Evolutionary conservation across 2,329 filamentous ascomycete species (phyloP).

Genomic region (Diaporthe eres): DNA sequence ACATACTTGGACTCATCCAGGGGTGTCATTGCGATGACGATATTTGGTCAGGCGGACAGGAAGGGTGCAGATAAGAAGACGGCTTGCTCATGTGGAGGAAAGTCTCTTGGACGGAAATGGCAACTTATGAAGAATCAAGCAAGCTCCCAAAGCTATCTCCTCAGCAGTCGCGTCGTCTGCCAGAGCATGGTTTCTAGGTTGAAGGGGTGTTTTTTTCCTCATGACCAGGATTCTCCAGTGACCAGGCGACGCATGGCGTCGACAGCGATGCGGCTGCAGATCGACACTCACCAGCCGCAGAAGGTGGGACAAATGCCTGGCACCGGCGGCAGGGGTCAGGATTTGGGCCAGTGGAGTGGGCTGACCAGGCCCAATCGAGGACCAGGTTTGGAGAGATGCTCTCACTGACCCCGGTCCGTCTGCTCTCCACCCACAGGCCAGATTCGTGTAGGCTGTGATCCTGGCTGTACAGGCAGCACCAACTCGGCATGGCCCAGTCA

Average conservation of each 20-base stretch:
- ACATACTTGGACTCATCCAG: constrained; percentile 67
- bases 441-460: constrained; percentile 8
- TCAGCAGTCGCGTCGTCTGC: constrained; percentile 8
- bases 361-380: constrained; percentile 38
- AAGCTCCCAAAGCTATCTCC: background rate
- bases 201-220: constrained; percentile 4
- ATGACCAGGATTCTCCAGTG: constrained; percentile 30
- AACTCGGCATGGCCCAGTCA: constrained; percentile 5
- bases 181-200: constrained; percentile 1
- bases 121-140: constrained; percentile 24
- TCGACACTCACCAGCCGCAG: constrained; percentile 18
- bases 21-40: constrained; percentile 61
- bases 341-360: constrained; percentile 24
- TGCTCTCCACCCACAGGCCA: constrained; percentile 3
- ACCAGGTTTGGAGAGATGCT: constrained; percentile 23
- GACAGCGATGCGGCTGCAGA: constrained; percentile 36
- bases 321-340: constrained; percentile 31
- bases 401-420: constrained; percentile 38
- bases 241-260: constrained; percentile 36
- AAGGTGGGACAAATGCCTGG: constrained; percentile 25
- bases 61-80: background rate
- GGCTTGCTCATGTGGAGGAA: constrained; percentile 7
- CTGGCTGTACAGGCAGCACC: constrained; percentile 11
- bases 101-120: constrained; percentile 19
- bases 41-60: constrained; percentile 20